Evolutionary conservation across 768 basidiomycete genomes (phyloP), one percentile per base, ranked within the genome.

Genomic region (Termitomyces sp.): DNA sequence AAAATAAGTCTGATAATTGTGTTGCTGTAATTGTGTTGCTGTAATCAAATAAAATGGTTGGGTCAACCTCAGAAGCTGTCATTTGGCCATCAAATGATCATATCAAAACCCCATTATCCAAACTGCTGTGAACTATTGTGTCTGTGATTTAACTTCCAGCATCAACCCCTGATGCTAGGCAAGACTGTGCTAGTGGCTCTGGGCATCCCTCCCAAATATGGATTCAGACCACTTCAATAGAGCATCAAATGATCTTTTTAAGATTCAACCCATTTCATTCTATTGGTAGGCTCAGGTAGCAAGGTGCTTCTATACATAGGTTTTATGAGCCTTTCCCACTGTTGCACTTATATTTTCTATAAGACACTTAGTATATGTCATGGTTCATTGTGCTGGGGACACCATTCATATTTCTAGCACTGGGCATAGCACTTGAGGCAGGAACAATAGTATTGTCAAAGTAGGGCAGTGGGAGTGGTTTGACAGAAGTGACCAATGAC

Each of bases 391-490:
- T 75, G 11, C 40, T 77, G 11, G 72, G 65, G 2, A 70, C 72
- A 11, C 73, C 78, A 26, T 43, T 78, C 12, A 19, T 75, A 33
- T 78, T 82, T 71, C 65, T 86, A 28, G 44, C 63, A 0, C 51
- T 83, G 21, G 83, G 78, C 7, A 63, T 81, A 31, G 78, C 67
- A 0, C 62, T 85, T 14, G 81, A 83, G 61, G 60, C 76, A n/a
- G 78, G 68, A 3, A 71, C 76, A 12, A 63, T 60, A 14, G 23
- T 82, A 7, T 84, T 83, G 0, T 62, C 64, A 28, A 68, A 66
- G 30, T 68, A 70, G 49, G 67, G 75, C 48, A 82, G 82, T 80
- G 60, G 23, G 75, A 64, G 26, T 12, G 28, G 2, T n/a, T 30
- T 31, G n/a, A 28, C 17, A 11, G 30, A 33, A 55, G 50, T 37